phyloP scores from a whole-genome alignment of 805 yeast species.

The Candida oleophila region DNA sequence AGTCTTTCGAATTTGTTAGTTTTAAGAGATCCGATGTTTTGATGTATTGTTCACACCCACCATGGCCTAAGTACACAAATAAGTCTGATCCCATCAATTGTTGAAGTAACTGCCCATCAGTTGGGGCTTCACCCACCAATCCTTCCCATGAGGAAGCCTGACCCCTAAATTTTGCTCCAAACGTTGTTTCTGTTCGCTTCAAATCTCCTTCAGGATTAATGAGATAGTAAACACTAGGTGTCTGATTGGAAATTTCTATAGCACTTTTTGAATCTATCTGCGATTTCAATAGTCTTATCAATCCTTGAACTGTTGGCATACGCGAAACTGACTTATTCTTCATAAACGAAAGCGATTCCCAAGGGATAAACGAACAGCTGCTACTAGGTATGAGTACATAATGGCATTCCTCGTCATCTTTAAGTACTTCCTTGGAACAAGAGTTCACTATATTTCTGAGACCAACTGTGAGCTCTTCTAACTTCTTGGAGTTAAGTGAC shows the following conservation, averaged over 20 bases:
- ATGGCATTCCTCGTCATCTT: conserved; percentile 39
- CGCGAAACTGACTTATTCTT: conserved; percentile 61
- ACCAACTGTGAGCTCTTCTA: neutral
- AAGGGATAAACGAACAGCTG: conserved; percentile 70
- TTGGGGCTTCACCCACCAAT: conserved; percentile 52
- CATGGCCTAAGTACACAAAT: conserved; percentile 88
- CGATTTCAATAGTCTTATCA: neutral
- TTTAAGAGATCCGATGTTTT: conserved; percentile 49
- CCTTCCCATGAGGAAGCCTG: conserved; percentile 50
- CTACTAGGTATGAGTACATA: conserved; percentile 69
- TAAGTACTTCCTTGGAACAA: neutral
- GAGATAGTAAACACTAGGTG: conserved; percentile 44
- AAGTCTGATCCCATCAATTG: conserved; percentile 43
- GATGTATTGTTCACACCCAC: conserved; percentile 89
- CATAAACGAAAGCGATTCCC: conserved; percentile 78
- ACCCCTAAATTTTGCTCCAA: conserved; percentile 43
- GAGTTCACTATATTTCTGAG: neutral
- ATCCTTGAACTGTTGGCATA: conserved; percentile 57
- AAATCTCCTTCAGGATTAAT: conserved; percentile 86
- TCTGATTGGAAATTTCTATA: neutral
- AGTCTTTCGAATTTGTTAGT: conserved; percentile 13
- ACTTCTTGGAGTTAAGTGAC: neutral
- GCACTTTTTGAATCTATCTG: neutral
- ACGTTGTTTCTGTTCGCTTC: conserved; percentile 58
- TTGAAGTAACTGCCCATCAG: conserved; percentile 48